These are phyloP conservation scores for Leccinum incarnatum DNA, from an alignment of 768 basidiomycete genomes.

Conservation along the genomic window DNA sequence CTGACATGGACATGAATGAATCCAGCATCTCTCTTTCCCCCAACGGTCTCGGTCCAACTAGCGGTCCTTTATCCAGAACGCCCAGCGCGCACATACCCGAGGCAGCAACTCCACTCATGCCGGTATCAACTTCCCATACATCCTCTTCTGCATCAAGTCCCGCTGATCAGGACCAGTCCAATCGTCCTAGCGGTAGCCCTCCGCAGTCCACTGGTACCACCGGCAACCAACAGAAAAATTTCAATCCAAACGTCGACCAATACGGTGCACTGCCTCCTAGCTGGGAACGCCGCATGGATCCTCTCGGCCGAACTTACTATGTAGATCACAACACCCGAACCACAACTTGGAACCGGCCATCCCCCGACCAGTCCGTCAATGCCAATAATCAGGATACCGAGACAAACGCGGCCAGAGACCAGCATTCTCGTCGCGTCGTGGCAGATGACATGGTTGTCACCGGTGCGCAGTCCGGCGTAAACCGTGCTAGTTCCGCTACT, in stretches of 20 bases:
- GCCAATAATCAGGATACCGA: slow-evolving; percentile 67
- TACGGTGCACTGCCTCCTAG: slow-evolving; percentile 86
- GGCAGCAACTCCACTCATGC: slow-evolving; percentile 38
- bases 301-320: slow-evolving; percentile 94
- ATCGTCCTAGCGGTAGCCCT: slow-evolving; percentile 33
- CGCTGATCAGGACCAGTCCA: slow-evolving; percentile 30
- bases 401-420: slow-evolving; percentile 82
- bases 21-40: slow-evolving; percentile 61
- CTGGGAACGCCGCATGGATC: slow-evolving; percentile 98
- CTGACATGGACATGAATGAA: slow-evolving; percentile 57
- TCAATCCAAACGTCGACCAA: slow-evolving; percentile 94
- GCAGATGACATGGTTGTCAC: slow-evolving; percentile 85
- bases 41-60: slow-evolving; percentile 33
- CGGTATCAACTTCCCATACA: slow-evolving; percentile 38
- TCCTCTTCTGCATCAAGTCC: slow-evolving; percentile 25
- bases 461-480: slow-evolving; percentile 39
- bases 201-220: slow-evolving; percentile 21
- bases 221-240: slow-evolving; percentile 65
- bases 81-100: slow-evolving; percentile 69
- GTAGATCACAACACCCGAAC: slow-evolving; percentile 98
- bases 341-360: slow-evolving; percentile 97
- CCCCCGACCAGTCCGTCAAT: slow-evolving; percentile 71
- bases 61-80: slow-evolving; percentile 54
- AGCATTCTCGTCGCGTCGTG: slow-evolving; percentile 79
- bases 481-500: slow-evolving; percentile 38